Evolutionary conservation across 257 asterid species (phyloP).

Genomic region (Eustoma russellianum): DNA sequence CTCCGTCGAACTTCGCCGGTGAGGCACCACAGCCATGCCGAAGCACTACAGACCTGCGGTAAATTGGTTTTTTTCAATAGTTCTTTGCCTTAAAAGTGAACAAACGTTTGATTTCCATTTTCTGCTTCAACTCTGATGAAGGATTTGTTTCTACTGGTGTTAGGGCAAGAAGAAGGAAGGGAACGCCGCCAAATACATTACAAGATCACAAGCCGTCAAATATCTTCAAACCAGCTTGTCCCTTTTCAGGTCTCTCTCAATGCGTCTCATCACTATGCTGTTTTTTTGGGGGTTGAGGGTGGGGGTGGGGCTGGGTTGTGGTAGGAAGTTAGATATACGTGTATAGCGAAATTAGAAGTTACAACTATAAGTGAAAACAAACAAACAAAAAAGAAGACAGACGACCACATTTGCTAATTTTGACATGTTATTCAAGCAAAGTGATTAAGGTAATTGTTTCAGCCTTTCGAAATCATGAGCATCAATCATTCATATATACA

Average conservation of each 20-base stretch:
- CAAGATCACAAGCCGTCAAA: constrained; percentile 81
- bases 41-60: constrained; percentile 42
- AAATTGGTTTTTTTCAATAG: not conserved
- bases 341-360: too few relatives aligned
- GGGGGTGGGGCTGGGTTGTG: too few relatives aligned
- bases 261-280: not conserved
- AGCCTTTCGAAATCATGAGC: too few relatives aligned
- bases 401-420: too few relatives aligned
- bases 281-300: not conserved
- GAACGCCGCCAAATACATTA: constrained; percentile 80
- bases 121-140: not conserved
- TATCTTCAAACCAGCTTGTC: constrained; percentile 83
- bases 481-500: too few relatives aligned
- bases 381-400: too few relatives aligned
- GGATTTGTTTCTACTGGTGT: not conserved
- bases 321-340: too few relatives aligned
- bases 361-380: too few relatives aligned
- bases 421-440: too few relatives aligned
- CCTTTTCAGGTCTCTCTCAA: constrained; percentile 53
- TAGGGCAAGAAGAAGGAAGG: constrained; percentile 99
- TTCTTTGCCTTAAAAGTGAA: not conserved
- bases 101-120: not conserved
- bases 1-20: not conserved
- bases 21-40: constrained; percentile 26
- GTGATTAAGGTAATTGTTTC: too few relatives aligned